phyloP scores from a whole-genome alignment of 2,329 filamentous ascomycete species.

The Fusarium sp. region DNA sequence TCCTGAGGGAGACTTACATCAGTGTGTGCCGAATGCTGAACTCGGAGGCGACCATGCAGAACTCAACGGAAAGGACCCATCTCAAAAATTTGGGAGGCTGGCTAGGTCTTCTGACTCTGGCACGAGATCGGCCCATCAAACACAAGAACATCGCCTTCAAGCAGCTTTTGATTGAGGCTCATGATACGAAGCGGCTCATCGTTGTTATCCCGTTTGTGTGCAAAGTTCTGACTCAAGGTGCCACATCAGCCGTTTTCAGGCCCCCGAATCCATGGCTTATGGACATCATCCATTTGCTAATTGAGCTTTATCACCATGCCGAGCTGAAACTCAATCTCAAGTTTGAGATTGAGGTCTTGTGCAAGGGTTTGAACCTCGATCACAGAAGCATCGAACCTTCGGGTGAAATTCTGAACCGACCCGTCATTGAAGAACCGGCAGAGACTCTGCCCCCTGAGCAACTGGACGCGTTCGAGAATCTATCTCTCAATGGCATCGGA shows the following conservation, averaged over 20 bases:
- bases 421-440: constrained; percentile 68
- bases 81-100: constrained; percentile 94
- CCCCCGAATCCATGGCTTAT: constrained; percentile 98
- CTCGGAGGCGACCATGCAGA: constrained; percentile 85
- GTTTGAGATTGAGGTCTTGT: constrained; percentile 98
- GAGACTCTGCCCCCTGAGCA: constrained; percentile 71
- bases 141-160: constrained; percentile 98
- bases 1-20: constrained; percentile 91
- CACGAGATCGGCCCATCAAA: constrained; percentile 93
- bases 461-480: constrained; percentile 83
- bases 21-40: constrained; percentile 89
- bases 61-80: constrained; percentile 83
- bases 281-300: constrained; percentile 90
- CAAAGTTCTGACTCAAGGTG: constrained; percentile 89
- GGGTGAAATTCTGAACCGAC: constrained; percentile 82
- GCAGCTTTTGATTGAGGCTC: constrained; percentile 90
- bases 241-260: constrained; percentile 85
- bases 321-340: constrained; percentile 97
- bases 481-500: constrained; percentile 79
- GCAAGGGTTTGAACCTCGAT: constrained; percentile 90
- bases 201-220: constrained; percentile 97
- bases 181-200: constrained; percentile 89
- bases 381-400: constrained; percentile 92
- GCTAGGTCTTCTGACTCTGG: constrained; percentile 92
- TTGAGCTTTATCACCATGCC: constrained; percentile 92